These are phyloP conservation scores for Phytophthora rubi DNA, from an alignment of 352 stramenopile species.

Conservation along the genomic window DNA sequence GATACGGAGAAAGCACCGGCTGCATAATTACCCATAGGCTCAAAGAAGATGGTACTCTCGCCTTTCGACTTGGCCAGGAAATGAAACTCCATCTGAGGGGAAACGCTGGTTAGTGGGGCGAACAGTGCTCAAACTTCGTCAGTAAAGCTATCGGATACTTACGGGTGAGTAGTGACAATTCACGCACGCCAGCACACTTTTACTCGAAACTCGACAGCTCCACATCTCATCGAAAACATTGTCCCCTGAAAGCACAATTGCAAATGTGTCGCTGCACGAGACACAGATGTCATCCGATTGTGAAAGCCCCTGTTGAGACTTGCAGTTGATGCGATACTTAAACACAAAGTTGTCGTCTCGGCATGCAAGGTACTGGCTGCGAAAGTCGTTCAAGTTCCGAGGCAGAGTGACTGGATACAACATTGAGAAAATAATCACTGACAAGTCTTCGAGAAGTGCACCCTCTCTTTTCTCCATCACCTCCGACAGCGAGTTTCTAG, in stretches of 20 bases:
- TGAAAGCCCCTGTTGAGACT: neutral
- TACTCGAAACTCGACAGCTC: slow-evolving; percentile 11
- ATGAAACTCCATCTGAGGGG: slow-evolving; percentile 20
- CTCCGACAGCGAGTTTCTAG: neutral
- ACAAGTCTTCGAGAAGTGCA: slow-evolving; percentile 24
- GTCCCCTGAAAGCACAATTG: neutral
- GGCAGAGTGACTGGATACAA: slow-evolving; percentile 25
- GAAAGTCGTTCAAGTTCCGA: slow-evolving; percentile 22
- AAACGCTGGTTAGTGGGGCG: neutral
- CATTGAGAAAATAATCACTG: slow-evolving; percentile 33
- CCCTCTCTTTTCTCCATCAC: slow-evolving; percentile 12
- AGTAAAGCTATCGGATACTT: slow-evolving; percentile 2
- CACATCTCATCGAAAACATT: slow-evolving; percentile 6
- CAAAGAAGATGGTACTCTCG: slow-evolving; percentile 12
- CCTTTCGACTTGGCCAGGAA: slow-evolving; percentile 16
- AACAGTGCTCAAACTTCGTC: neutral
- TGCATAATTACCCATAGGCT: neutral
- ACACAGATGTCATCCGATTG: slow-evolving; percentile 2
- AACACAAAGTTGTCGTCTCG: slow-evolving; percentile 20
- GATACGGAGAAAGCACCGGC: slow-evolving; percentile 1
- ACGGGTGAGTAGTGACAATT: slow-evolving; percentile 28
- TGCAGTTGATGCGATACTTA: slow-evolving; percentile 10
- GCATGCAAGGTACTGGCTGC: slow-evolving; percentile 14
- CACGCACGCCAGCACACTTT: slow-evolving; percentile 1
- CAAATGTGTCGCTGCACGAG: slow-evolving; percentile 17